These are phyloP conservation scores for Xanthoconium stramineum DNA, from an alignment of 768 basidiomycete species.

Conservation along the genomic window DNA sequence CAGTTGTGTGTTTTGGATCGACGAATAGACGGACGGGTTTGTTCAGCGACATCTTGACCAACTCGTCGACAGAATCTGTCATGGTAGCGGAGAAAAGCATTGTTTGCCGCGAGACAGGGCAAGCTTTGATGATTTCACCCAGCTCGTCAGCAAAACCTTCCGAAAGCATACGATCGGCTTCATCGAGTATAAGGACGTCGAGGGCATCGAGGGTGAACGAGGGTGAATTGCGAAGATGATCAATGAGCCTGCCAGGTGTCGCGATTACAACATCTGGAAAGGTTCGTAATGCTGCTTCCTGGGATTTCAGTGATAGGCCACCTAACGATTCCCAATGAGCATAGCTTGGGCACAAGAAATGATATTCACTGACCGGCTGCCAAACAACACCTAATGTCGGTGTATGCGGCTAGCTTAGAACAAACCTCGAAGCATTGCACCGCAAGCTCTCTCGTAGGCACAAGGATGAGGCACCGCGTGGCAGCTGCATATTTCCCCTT, in stretches of 20 bases:
- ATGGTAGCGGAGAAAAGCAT: slow-evolving; percentile 99
- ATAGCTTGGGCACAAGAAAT: neutral
- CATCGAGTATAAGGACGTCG: slow-evolving; percentile 92
- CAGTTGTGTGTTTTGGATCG: slow-evolving; percentile 86
- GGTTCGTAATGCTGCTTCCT: slow-evolving; percentile 80
- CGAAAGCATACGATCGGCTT: slow-evolving; percentile 95
- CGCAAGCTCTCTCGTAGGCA: slow-evolving; percentile 93
- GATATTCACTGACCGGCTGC: slow-evolving; percentile 66
- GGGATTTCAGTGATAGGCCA: slow-evolving; percentile 90
- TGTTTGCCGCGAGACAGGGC: slow-evolving; percentile 86
- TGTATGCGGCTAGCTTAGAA: slow-evolving; percentile 76
- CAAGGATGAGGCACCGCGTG: slow-evolving; percentile 86
- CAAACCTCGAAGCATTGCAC: slow-evolving; percentile 96
- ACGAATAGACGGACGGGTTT: slow-evolving; percentile 95
- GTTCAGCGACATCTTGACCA: slow-evolving; percentile 88
- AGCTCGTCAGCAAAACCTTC: slow-evolving; percentile 96
- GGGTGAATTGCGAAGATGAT: slow-evolving; percentile 94
- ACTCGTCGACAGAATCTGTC: slow-evolving; percentile 93
- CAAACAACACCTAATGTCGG: slow-evolving; percentile 89
- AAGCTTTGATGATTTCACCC: slow-evolving; percentile 87
- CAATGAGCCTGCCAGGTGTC: slow-evolving; percentile 96
- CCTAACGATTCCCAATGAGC: slow-evolving; percentile 42
- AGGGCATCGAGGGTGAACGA: slow-evolving; percentile 89
- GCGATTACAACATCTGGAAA: slow-evolving; percentile 94
- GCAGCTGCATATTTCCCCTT: slow-evolving; percentile 83